Conservation (phyloP, 148 eudicot genomes). For the Nepenthes mirabilis region DNA sequence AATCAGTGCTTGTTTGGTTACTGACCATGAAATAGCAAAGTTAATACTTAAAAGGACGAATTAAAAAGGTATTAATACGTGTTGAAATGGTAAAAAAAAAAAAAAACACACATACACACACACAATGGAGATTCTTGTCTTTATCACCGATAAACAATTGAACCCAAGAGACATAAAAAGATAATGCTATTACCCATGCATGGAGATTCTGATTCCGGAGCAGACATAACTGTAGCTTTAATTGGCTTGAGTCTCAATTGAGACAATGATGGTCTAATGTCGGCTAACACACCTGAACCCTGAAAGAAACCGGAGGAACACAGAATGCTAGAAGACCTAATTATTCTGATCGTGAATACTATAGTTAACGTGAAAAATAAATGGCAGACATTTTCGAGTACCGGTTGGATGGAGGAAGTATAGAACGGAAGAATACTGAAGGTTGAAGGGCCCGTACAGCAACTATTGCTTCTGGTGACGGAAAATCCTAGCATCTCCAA, state of each 20-base stretch:
- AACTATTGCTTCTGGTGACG: constrained; percentile 14
- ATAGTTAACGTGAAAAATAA: neutral
- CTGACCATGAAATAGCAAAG: neutral
- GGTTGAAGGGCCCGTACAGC: constrained; percentile 9
- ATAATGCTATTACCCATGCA: constrained; percentile 13
- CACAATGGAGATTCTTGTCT: neutral
- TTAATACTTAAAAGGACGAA: neutral
- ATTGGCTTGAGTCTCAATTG: constrained; percentile 10
- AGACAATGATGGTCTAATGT: constrained; percentile 4
- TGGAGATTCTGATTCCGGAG: constrained; percentile 12
- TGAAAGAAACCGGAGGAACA: constrained; percentile 1
- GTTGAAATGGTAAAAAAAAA: no score
- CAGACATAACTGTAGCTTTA: constrained; percentile 21
- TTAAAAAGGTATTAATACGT: no score
- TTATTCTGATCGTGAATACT: neutral
- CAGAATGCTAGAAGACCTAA: neutral
- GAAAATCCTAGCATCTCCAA: constrained; percentile 25
- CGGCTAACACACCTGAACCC: constrained; percentile 6
- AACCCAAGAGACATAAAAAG: neutral
- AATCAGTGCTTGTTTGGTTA: constrained; percentile 51
- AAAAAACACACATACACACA: no score
- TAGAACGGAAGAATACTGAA: constrained; percentile 1
- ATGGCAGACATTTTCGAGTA: neutral
- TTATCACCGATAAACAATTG: neutral
- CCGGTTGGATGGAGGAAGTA: neutral